A percentile compares a stretch with the other conserved stretches of the same genome.
These are phyloP conservation scores for Paecilomyces niveus DNA, from an alignment of 2,329 filamentous ascomycete species.

Conservation along the genomic window DNA sequence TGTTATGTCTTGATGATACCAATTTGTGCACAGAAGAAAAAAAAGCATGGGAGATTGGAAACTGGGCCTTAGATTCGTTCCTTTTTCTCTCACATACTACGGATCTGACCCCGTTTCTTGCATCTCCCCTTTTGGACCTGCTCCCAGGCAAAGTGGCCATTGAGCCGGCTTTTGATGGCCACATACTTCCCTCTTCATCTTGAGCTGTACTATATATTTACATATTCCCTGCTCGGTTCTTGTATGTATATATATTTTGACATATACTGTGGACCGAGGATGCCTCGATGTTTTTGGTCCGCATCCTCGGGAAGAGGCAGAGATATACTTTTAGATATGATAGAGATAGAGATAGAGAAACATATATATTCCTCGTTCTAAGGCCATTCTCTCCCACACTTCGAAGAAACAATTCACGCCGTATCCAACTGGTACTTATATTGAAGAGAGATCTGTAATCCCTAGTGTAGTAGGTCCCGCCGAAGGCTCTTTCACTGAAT, in stretches of 20 bases:
- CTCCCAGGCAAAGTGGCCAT: background rate
- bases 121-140: background rate
- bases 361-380: background rate
- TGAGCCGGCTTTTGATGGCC: background rate
- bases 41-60: background rate
- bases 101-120: background rate
- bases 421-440: background rate
- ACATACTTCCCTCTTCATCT: background rate
- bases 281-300: background rate
- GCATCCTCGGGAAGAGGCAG: background rate
- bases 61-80: background rate
- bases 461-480: background rate
- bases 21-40: conserved; percentile 7
- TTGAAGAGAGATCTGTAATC: background rate
- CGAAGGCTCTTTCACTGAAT: background rate
- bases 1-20: conserved; percentile 10
- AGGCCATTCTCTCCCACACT: background rate
- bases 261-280: background rate
- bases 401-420: background rate
- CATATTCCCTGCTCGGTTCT: background rate
- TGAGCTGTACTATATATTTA: background rate
- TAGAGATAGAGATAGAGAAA: background rate
- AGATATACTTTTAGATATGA: background rate
- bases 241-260: background rate
- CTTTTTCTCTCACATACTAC: background rate